These are phyloP conservation scores for Leccinum arenicola DNA, from an alignment of 768 basidiomycete genomes.

Conservation along the genomic window DNA sequence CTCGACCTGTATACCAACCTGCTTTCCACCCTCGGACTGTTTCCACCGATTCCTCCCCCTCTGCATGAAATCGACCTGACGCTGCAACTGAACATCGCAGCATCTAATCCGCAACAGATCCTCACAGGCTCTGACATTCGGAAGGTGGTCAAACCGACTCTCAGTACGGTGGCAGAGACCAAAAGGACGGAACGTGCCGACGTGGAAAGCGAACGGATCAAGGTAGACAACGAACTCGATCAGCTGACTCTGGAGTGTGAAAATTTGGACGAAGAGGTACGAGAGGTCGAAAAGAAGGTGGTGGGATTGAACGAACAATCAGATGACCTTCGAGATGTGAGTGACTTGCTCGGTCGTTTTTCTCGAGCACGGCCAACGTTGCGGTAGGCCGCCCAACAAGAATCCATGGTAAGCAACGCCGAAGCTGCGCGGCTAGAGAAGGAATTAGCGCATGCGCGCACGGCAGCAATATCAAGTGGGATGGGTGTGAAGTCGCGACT, in stretches of 20 bases:
- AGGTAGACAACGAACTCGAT: conserved; percentile 82
- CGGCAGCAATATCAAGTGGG: conserved; percentile 75
- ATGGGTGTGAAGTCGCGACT: conserved; percentile 78
- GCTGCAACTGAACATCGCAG: conserved; percentile 77
- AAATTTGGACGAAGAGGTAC: conserved; percentile 75
- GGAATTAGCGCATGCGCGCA: conserved; percentile 71
- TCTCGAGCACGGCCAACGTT: not conserved
- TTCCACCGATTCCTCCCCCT: conserved; percentile 70
- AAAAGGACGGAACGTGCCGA: conserved; percentile 66
- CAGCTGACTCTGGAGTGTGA: conserved; percentile 74
- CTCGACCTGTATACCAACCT: conserved; percentile 76
- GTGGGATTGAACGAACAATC: conserved; percentile 68
- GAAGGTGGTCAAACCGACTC: conserved; percentile 71
- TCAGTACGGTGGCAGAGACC: conserved; percentile 67
- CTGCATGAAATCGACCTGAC: conserved; percentile 73
- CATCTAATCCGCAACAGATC: conserved; percentile 66
- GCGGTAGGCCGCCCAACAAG: conserved; percentile 70
- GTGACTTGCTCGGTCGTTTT: conserved; percentile 19
- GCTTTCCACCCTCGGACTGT: conserved; percentile 71
- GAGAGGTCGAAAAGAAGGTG: conserved; percentile 72
- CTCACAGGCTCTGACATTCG: conserved; percentile 68
- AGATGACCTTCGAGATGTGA: conserved; percentile 77
- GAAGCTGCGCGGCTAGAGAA: conserved; percentile 68
- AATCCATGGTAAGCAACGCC: conserved; percentile 60
- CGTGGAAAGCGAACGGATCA: conserved; percentile 75